Evolutionary conservation across 2,329 filamentous ascomycete species (phyloP), one percentile per base, ranked within the genome.

Genomic region (Leptosphaerulina australis): DNA sequence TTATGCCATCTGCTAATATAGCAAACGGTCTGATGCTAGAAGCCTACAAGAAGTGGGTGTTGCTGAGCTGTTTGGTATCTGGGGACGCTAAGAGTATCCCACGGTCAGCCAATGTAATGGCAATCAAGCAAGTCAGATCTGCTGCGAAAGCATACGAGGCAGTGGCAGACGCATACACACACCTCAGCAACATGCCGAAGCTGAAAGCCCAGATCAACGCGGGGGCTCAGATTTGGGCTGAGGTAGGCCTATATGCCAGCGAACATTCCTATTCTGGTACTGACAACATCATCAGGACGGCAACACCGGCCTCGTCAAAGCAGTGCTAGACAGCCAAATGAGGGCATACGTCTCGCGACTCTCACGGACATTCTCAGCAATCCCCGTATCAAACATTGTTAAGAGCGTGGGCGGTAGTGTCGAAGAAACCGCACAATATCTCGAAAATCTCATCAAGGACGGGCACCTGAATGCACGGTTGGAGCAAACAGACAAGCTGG

Each of bases 1-100:
- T 72, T 26, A 83, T 86, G 3, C 85, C 86, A 49, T 90, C 91
- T 0, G 78, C 80, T 0, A 86, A 79, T 24, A 80, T 83, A 26
- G 79, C 84, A 10, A 93, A 87, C 71, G 87, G 85, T 68, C 80
- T 95, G 40, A 94, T 94, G 88, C 79, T 88, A 3, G 91, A 96
- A 59, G 90, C 90, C 5, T 93, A 96, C 78, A 95, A 93, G 75
- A 95, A 93, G 73, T 97, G 91, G 88, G 69, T 95, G 7, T 76
- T 99, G 12, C 81, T 91, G 8, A 84, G 85, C 44, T 79, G 97
- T 45, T 76, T 99, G 14, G 79, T 83, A 5, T 77, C 85, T 44
- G 92, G 91, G 58, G 50, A 80, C 77, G 62, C 78, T 4, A 75
- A 77, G 2, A 60, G 72, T 0, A 67, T 84, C 8, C 88, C 89